Evolutionary conservation across 2,329 filamentous ascomycete species (phyloP).

Genomic region (Plenodomus lindquistii): DNA sequence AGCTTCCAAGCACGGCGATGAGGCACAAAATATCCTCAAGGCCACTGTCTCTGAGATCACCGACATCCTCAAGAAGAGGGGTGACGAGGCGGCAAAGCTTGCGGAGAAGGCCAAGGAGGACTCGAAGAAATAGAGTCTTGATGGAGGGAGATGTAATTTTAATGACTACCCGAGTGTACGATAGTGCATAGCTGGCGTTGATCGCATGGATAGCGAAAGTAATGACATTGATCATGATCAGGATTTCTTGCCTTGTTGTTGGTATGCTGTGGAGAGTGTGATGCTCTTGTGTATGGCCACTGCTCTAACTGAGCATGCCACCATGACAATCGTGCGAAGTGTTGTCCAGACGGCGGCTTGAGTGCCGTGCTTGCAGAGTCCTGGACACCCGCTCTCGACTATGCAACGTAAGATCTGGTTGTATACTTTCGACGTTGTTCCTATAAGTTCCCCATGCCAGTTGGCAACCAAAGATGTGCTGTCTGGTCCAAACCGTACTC

Average conservation of each 20-base stretch:
- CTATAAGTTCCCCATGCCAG: too few species aligned
- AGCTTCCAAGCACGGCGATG: conserved; percentile 68
- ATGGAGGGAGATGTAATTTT: not conserved
- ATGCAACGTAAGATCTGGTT: too few species aligned
- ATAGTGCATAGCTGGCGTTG: conserved; percentile 12
- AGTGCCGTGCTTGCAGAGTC: too few species aligned
- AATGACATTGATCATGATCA: not conserved
- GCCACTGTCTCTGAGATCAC: conserved; percentile 54
- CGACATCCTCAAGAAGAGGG: conserved; percentile 40
- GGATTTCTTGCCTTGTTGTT: not conserved
- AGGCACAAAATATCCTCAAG: conserved; percentile 70
- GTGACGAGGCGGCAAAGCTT: conserved; percentile 35
- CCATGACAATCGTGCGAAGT: too few species aligned
- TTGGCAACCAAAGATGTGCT: too few species aligned
- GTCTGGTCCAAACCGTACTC: too few species aligned
- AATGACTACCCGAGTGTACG: conserved; percentile 6
- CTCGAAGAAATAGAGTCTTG: conserved; percentile 32
- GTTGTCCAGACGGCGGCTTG: too few species aligned
- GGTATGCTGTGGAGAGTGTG: too few species aligned
- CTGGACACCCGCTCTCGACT: too few species aligned
- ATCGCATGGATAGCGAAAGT: conserved; percentile 2
- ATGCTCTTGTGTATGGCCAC: too few species aligned
- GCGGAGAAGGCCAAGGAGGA: conserved; percentile 43
- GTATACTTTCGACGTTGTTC: too few species aligned
- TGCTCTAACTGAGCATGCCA: too few species aligned